Conservation (phyloP, 78 protist genomes). For the Isochrysis galbana region DNA sequence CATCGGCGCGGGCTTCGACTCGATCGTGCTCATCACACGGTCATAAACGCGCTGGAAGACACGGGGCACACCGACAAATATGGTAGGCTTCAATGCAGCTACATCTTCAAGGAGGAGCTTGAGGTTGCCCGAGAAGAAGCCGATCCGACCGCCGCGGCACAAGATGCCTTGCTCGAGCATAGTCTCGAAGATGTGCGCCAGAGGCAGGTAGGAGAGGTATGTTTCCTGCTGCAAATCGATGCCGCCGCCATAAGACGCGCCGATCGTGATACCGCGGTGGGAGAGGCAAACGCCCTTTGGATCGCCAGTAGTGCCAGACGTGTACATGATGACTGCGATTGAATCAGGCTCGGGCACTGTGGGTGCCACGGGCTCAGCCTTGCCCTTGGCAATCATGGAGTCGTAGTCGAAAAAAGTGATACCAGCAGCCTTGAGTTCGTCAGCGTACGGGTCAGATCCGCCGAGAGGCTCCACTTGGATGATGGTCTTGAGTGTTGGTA, state of each 20-base stretch:
- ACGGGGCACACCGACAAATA: conserved; percentile 91
- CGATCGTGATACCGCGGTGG: conserved; percentile 19
- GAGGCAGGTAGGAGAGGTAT: conserved; percentile 88
- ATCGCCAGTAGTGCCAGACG: conserved; percentile 83
- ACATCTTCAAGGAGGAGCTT: conserved; percentile 71
- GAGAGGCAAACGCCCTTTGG: conserved; percentile 85
- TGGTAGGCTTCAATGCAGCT: conserved; percentile 80
- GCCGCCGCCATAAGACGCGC: background rate
- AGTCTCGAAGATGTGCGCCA: conserved; percentile 92
- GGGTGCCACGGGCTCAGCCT: background rate
- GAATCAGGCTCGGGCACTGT: background rate
- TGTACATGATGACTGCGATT: conserved; percentile 40
- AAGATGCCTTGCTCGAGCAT: background rate
- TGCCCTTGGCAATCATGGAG: background rate
- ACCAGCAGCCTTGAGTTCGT: too few relatives aligned
- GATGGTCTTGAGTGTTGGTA: too few relatives aligned
- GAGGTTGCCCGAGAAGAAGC: conserved; percentile 48
- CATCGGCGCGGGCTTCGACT: too few relatives aligned
- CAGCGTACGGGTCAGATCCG: too few relatives aligned
- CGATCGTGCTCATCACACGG: too few relatives aligned
- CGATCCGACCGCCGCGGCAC: conserved; percentile 1
- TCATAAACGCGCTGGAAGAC: conserved; percentile 82
- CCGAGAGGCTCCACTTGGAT: too few relatives aligned
- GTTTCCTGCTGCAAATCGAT: conserved; percentile 29
- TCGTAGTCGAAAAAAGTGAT: too few relatives aligned